Percentiles rank a stretch among this genome's conserved stretches.
These are phyloP conservation scores for Phytophthora crassamura DNA, from an alignment of 352 stramenopile genomes.

Conservation along the genomic window DNA sequence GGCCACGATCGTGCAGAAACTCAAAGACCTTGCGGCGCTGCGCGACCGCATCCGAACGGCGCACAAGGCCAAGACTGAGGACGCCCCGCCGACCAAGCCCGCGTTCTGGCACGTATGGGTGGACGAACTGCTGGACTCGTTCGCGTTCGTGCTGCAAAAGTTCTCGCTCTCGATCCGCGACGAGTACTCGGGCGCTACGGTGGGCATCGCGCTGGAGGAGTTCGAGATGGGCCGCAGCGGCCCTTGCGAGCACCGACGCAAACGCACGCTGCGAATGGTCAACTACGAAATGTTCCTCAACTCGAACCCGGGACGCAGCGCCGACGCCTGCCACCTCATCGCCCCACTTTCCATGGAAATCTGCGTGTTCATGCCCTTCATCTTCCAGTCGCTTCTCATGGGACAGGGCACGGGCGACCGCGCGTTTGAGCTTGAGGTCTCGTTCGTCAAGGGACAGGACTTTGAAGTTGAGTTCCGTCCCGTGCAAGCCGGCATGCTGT, in stretches of 20 bases:
- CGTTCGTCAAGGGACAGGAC: constrained; percentile 38
- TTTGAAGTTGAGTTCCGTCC: constrained; percentile 68
- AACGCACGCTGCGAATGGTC: constrained; percentile 57
- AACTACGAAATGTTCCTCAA: constrained; percentile 82
- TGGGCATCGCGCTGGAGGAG: constrained; percentile 66
- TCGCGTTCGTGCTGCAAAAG: constrained; percentile 55
- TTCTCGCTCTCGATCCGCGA: constrained; percentile 69
- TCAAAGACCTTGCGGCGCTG: constrained; percentile 56
- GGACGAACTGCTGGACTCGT: constrained; percentile 78
- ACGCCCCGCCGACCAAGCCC: constrained; percentile 30
- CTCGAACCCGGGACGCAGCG: constrained; percentile 36
- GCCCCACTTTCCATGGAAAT: constrained; percentile 65
- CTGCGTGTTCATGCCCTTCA: constrained; percentile 61
- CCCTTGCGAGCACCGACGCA: constrained; percentile 38
- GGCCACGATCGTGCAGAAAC: constrained; percentile 58
- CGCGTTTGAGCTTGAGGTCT: constrained; percentile 61
- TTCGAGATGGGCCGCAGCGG: constrained; percentile 64
- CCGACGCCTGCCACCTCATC: constrained; percentile 57
- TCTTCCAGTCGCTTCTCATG: constrained; percentile 74
- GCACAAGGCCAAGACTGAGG: constrained; percentile 34
- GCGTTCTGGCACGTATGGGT: constrained; percentile 66
- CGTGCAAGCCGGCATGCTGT: constrained; percentile 63
- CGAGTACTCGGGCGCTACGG: constrained; percentile 54
- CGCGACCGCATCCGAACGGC: constrained; percentile 40
- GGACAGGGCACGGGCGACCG: constrained; percentile 43